Conservation (phyloP, 192 early-diverging fungal species). For the Coemansia sp. region DNA sequence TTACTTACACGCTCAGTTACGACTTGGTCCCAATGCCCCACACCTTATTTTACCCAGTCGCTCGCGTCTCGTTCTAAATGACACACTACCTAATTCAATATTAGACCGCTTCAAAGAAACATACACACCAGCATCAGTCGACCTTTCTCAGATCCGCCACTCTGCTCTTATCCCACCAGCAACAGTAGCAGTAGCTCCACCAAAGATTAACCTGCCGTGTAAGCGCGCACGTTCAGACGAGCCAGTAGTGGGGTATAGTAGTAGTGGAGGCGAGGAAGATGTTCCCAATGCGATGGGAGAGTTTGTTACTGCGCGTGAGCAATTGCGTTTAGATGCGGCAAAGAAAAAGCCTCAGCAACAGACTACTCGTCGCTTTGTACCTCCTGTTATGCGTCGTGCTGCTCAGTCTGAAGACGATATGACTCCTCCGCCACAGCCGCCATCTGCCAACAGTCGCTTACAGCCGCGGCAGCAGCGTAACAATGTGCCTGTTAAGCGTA, state of each 20-base stretch:
- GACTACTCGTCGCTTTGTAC: constrained; percentile 26
- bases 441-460: not conserved
- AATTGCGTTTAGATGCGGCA: constrained; percentile 33
- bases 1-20: not conserved
- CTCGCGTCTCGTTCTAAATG: not conserved
- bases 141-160: not conserved
- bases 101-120: not conserved
- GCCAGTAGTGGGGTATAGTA: not conserved
- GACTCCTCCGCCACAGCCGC: not conserved
- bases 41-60: not conserved
- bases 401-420: constrained; percentile 23
- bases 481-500: constrained; percentile 1
- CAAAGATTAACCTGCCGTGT: not conserved
- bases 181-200: too few relatives aligned
- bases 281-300: not conserved
- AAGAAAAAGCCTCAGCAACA: constrained; percentile 8
- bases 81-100: not conserved
- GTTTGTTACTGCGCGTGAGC: constrained; percentile 48
- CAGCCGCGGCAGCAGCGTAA: constrained; percentile 5
- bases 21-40: not conserved
- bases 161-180: not conserved
- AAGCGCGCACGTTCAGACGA: constrained; percentile 34
- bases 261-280: not conserved
- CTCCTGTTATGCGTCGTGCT: constrained; percentile 15
- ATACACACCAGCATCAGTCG: not conserved